Evolutionary conservation across 176 grass and related monocot species (phyloP), one percentile per base, ranked within the genome.

Genomic region (Saccharum spontaneum): DNA sequence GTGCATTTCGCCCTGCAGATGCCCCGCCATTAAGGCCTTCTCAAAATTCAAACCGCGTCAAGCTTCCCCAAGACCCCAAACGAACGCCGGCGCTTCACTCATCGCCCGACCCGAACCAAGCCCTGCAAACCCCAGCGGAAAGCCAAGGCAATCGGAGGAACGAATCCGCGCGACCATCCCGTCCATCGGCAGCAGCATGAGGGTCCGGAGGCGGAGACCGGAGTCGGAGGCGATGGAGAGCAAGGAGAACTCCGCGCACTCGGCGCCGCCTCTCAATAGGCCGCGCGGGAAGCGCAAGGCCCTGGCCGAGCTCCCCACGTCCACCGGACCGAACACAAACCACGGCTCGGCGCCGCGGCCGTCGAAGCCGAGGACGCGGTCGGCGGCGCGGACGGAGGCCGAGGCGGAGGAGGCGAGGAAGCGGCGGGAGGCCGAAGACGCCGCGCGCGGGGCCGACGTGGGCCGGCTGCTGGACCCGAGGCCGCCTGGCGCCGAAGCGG

Each of bases 281-380:
- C 55, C 26, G 41, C 39, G 31, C 23, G 22, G 50, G 24, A 71
- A 72, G 33, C 78, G 73, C 83, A 86, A 46, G 79, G 83, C 83
- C 65, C 83, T 82, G 33, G 72, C 78, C 34, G 71, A 81, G 52
- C 71, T 78, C 65, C 83, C 88, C n/a, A 4, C n/a, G 36, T 43
- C 16, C 33, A 62, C 44, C 45, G 49, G 17, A 15, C 46, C 17
- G 12, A 10, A 46, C 46, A 37, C 79, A 12, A 54, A 38, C 1
- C 67, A 50, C 79, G 70, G 22, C 1, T 65, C 43, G 9, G 72
- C 54, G 41, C 20, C 34, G 5, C 28, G 40, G 36, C 22, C 67
- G 57, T 12, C 66, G 26, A 90, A 73, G 73, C 88, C 73, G 88
- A 66, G 18, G 79, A 90, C 88, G 45, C 79, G 88, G 36, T 63